phyloP scores from a whole-genome alignment of 495 filamentous ascomycete species.

The Staphylotrichum longicolle region DNA sequence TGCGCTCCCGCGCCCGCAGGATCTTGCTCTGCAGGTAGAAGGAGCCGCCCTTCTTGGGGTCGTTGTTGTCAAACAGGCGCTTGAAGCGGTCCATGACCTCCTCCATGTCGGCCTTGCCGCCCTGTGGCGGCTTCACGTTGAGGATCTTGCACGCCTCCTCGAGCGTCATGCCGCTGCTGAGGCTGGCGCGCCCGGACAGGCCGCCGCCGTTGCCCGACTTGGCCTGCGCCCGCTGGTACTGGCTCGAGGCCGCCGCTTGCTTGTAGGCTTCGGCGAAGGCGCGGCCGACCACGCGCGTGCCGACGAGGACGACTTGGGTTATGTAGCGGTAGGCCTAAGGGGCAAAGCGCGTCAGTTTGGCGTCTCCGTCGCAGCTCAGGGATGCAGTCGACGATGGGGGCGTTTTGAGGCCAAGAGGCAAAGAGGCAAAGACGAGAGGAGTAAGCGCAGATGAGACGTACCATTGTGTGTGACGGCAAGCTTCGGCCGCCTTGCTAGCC shows the following conservation, averaged over 20 bases:
- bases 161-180: slow-evolving; percentile 74
- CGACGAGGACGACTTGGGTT: slow-evolving; percentile 86
- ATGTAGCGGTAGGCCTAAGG: slow-evolving; percentile 89
- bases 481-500: slow-evolving; percentile 22
- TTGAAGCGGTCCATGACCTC: slow-evolving; percentile 84
- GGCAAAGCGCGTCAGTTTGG: no score
- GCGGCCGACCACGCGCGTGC: slow-evolving; percentile 85
- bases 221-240: slow-evolving; percentile 69
- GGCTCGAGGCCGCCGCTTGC: slow-evolving; percentile 81
- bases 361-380: no score
- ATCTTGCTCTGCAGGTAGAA: slow-evolving; percentile 99
- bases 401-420: no score
- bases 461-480: slow-evolving; percentile 26
- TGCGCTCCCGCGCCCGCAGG: slow-evolving; percentile 80
- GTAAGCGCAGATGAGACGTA: slow-evolving; percentile 2
- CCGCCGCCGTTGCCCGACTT: slow-evolving; percentile 46
- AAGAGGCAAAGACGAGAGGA: not conserved
- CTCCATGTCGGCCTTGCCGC: slow-evolving; percentile 72
- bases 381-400: no score
- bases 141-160: slow-evolving; percentile 98
- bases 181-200: slow-evolving; percentile 41
- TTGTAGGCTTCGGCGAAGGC: slow-evolving; percentile 89
- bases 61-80: slow-evolving; percentile 88
- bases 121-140: slow-evolving; percentile 85
- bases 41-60: slow-evolving; percentile 90